phyloP scores from a whole-genome alignment of 495 filamentous ascomycete genomes.

The Neurospora tetraspora region DNA sequence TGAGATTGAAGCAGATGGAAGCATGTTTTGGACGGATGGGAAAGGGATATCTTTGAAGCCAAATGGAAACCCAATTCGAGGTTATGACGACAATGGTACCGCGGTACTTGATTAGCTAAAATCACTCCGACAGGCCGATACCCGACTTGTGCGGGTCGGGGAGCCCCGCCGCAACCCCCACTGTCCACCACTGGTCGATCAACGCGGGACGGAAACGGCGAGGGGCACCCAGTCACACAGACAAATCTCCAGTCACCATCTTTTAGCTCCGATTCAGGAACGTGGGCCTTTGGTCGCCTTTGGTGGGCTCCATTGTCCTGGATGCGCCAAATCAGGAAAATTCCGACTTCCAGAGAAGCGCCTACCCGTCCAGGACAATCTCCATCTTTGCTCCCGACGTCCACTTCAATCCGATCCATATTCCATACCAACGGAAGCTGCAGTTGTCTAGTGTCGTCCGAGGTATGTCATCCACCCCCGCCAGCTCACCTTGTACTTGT shows the following conservation, averaged over 20 bases:
- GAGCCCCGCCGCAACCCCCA: neutral
- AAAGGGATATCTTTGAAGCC: neutral
- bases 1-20: neutral
- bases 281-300: slow-evolving; percentile 20
- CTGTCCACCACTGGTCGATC: neutral
- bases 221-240: slow-evolving; percentile 16
- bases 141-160: neutral
- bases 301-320: neutral
- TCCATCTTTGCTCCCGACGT: neutral
- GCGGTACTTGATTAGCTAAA: neutral
- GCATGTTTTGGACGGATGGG: neutral
- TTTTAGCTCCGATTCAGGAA: slow-evolving; percentile 34
- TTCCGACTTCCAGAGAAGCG: neutral
- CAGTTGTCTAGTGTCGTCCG: neutral
- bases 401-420: neutral
- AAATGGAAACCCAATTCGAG: neutral
- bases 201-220: slow-evolving; percentile 6
- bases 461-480: neutral
- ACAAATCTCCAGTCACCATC: slow-evolving; percentile 2
- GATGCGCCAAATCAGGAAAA: slow-evolving; percentile 5
- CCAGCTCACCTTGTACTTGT: neutral
- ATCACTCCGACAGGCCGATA: neutral
- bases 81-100: neutral
- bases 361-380: no score
- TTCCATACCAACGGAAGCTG: neutral